Evolutionary conservation across 108 stramenopile species (phyloP).

Genomic region (Conticribra guillardii): DNA sequence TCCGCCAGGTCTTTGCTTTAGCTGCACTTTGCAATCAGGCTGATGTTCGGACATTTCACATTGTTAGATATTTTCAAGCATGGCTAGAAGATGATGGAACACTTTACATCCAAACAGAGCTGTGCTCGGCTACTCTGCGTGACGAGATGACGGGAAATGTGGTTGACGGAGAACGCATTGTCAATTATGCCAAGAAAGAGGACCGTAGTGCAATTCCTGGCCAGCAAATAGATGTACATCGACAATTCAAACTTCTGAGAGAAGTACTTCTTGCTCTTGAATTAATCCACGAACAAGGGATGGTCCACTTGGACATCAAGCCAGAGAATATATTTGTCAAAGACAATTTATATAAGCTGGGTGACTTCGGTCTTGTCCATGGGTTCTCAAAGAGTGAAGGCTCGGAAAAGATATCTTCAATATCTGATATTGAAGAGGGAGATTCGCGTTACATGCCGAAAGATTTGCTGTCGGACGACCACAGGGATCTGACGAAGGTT

Average conservation of each 20-base stretch:
- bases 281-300: conserved; percentile 54
- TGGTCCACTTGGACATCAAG: conserved; percentile 75
- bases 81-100: conserved; percentile 57
- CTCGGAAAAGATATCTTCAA: conserved; percentile 18
- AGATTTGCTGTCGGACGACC: conserved; percentile 61
- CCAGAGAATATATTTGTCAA: conserved; percentile 76
- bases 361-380: conserved; percentile 67
- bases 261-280: conserved; percentile 64
- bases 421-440: conserved; percentile 60
- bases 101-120: conserved; percentile 58
- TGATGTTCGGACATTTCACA: conserved; percentile 48
- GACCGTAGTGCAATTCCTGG: not conserved
- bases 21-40: conserved; percentile 51
- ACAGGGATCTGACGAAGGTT: conserved; percentile 87
- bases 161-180: not conserved
- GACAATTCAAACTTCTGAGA: conserved; percentile 51
- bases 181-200: not conserved
- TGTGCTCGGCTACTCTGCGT: conserved; percentile 43
- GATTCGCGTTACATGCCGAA: conserved; percentile 74
- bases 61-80: conserved; percentile 56
- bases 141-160: conserved; percentile 40
- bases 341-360: conserved; percentile 63
- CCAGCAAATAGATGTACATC: conserved; percentile 10
- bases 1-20: too few species aligned
- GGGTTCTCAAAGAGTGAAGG: conserved; percentile 21